phyloP scores from a whole-genome alignment of 148 eudicot genomes.

The Fagopyrum tataricum region DNA sequence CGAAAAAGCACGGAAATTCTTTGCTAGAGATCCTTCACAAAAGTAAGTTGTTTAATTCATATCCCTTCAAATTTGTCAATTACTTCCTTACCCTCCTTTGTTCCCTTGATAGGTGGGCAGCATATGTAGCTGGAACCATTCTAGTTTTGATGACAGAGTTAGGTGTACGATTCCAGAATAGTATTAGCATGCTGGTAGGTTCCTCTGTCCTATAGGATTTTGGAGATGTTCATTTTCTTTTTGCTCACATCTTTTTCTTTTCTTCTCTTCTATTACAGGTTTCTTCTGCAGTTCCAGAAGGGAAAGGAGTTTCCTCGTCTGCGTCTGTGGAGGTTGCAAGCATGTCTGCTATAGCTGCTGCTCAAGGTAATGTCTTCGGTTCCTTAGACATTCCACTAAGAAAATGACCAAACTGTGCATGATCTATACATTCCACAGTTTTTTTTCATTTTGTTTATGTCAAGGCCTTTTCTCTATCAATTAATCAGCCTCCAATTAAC shows the following conservation, averaged over 20 bases:
- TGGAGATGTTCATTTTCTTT: background rate
- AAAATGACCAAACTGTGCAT: background rate
- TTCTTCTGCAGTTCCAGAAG: constrained; percentile 99
- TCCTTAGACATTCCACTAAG: background rate
- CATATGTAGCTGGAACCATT: constrained; percentile 94
- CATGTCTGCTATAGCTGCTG: constrained; percentile 98
- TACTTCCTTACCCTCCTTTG: background rate
- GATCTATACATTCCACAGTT: background rate
- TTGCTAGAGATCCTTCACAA: constrained; percentile 94
- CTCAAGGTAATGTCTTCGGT: constrained; percentile 57
- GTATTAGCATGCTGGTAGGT: constrained; percentile 92
- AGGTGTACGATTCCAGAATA: constrained; percentile 69
- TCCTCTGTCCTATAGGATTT: background rate
- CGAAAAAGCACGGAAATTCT: constrained; percentile 69
- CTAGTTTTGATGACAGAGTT: constrained; percentile 93
- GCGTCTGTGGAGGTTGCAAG: constrained; percentile 97
- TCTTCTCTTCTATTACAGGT: constrained; percentile 38
- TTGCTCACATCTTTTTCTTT: background rate
- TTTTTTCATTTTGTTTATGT: background rate
- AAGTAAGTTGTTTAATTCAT: constrained; percentile 35
- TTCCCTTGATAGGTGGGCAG: constrained; percentile 74
- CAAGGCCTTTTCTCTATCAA: background rate
- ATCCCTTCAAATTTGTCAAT: constrained; percentile 18
- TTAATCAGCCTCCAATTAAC: constrained; percentile 8
- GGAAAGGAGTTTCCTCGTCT: constrained; percentile 99